These are phyloP conservation scores for Lipomyces yamadae DNA, from an alignment of 805 yeast genomes.

Conservation along the genomic window DNA sequence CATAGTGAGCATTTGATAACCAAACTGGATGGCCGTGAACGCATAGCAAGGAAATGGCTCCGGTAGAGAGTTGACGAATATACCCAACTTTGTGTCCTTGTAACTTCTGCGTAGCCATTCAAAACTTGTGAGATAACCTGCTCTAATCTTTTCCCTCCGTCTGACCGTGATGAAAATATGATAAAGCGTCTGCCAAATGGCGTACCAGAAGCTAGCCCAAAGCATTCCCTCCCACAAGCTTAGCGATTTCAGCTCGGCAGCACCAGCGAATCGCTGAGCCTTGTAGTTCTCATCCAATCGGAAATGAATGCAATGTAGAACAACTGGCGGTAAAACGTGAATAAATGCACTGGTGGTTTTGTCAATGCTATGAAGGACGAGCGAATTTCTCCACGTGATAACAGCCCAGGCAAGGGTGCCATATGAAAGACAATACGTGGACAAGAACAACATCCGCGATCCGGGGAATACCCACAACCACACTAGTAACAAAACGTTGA, in stretches of 20 bases:
- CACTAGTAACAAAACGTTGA: constrained; percentile 67
- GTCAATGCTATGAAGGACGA: constrained; percentile 88
- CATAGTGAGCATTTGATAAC: constrained; percentile 87
- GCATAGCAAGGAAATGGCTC: constrained; percentile 86
- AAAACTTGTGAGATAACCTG: constrained; percentile 87
- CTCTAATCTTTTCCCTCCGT: constrained; percentile 75
- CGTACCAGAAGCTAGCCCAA: constrained; percentile 79
- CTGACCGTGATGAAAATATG: constrained; percentile 90
- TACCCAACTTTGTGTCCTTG: constrained; percentile 67
- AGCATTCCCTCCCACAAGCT: constrained; percentile 69
- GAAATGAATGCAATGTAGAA: constrained; percentile 84
- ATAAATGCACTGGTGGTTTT: constrained; percentile 90
- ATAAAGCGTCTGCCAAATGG: constrained; percentile 87
- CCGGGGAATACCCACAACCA: constrained; percentile 85
- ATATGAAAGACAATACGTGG: constrained; percentile 83
- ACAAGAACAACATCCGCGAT: constrained; percentile 71
- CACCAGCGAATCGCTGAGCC: constrained; percentile 74
- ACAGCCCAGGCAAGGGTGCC: constrained; percentile 95
- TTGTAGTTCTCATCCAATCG: constrained; percentile 49
- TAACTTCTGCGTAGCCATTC: constrained; percentile 78
- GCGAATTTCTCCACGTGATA: constrained; percentile 91
- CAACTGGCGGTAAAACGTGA: constrained; percentile 87
- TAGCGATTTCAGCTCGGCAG: constrained; percentile 71
- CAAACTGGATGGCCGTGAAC: constrained; percentile 83
- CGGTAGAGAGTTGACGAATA: constrained; percentile 78